Evolutionary conservation across 441 rosid genomes (phyloP), one percentile per base, ranked within the genome.

Genomic region (Melastoma candidum): DNA sequence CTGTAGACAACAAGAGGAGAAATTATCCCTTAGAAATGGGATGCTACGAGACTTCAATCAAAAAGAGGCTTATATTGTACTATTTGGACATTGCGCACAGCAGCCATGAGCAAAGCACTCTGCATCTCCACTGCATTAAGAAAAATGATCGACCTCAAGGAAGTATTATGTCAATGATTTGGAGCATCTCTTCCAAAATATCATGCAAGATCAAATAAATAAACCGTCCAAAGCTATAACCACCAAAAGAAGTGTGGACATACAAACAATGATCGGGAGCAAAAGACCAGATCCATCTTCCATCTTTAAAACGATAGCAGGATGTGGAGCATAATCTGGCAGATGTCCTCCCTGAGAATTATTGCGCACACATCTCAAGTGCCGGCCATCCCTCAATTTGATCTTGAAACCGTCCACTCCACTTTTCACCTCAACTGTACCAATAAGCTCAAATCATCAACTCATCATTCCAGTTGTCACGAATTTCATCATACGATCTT

Each of bases 271-370:
- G 46, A 92, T 92, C 0, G 96, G 96, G 54, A 92, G 96, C 53
- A 87, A 85, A 66, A 92, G 96, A 71, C 90, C 98, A 1, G 96
- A 87, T 48, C 90, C 95, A 50, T 92, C 98, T 71, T 92, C 98
- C 95, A 87, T 92, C 78, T 80, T 92, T 87, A 92, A 72, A 12
- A 92, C 94, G 47, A 92, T 92, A 7, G 95, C 98, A 67, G 98
- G 98, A 63, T 83, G 98, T 0, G 98, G 95, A 48, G 94, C 82
- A 57, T 83, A 82, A 65, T 92, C 87, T 0, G 87, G 89, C 39
- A 83, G 60, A 68, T 79, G 85, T 41, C 83, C 88, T 51, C 95
- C 90, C 65, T 92, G 95, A 72, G 96, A 88, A 57, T 79, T 87
- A 71, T 87, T 87, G 43, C 85, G 95, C 12, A 80, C 83, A 58